Evolutionary conservation across 2,329 filamentous ascomycete species (phyloP).

Genomic region (Penicillium griseofulvum): DNA sequence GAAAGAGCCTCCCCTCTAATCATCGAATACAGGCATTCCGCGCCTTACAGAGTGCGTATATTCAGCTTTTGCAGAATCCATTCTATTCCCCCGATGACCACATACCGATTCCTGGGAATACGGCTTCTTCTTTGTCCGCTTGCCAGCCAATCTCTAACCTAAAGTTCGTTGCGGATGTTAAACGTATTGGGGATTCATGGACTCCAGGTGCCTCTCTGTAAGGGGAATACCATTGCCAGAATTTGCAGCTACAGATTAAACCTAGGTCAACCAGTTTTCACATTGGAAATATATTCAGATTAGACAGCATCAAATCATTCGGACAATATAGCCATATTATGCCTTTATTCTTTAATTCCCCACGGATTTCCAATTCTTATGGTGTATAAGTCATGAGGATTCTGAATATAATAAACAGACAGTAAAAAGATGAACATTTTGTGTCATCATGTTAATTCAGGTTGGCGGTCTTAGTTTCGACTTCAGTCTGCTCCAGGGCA

Average conservation of each 20-base stretch:
- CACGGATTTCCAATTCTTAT: not conserved
- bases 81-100: constrained; percentile 91
- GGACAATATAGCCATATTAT: not conserved
- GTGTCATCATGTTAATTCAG: not conserved
- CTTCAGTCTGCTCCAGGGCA: constrained; percentile 64
- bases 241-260: not conserved
- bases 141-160: constrained; percentile 73
- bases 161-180: constrained; percentile 77
- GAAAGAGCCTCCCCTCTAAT: constrained; percentile 3
- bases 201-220: constrained; percentile 68
- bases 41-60: constrained; percentile 89
- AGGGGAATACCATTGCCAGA: constrained; percentile 45
- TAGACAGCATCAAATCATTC: constrained; percentile 45
- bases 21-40: constrained; percentile 65
- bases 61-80: constrained; percentile 83
- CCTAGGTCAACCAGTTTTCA: too few relatives aligned
- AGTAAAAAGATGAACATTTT: not conserved
- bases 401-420: not conserved
- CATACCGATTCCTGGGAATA: constrained; percentile 55
- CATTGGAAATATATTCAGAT: not conserved
- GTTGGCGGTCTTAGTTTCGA: constrained; percentile 3
- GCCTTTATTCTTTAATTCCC: not conserved
- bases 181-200: constrained; percentile 82
- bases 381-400: not conserved
- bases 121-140: constrained; percentile 41